Percentiles rank a stretch among this genome's conserved stretches.
phyloP scores from a whole-genome alignment of 768 basidiomycete genomes.

The Trametes cingulata region DNA sequence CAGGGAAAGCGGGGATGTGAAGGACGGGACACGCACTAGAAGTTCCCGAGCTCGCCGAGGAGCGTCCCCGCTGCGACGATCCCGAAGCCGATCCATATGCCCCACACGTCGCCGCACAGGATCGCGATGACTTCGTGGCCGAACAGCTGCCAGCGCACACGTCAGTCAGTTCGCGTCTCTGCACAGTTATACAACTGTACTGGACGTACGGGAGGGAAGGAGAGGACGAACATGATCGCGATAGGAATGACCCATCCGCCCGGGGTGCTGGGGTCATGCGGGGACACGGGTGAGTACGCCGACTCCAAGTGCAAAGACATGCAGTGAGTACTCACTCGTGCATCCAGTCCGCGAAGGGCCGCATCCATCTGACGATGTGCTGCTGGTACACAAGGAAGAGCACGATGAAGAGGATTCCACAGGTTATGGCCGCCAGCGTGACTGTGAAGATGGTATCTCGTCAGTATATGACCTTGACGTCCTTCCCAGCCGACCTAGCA shows the following conservation, averaged over 20 bases:
- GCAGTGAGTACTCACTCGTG: constrained; percentile 46
- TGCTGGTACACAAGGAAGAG: constrained; percentile 44
- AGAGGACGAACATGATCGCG: constrained; percentile 42
- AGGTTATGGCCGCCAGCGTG: not conserved
- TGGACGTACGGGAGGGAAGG: constrained; percentile 36
- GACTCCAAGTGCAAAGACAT: no score
- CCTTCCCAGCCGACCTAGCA: not conserved
- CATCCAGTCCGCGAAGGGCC: constrained; percentile 63
- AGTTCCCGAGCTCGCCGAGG: constrained; percentile 83
- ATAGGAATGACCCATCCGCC: constrained; percentile 42
- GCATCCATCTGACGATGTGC: constrained; percentile 65
- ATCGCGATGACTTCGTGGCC: constrained; percentile 90
- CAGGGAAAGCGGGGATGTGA: not conserved
- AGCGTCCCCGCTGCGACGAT: constrained; percentile 83
- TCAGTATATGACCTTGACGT: not conserved
- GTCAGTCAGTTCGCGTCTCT: not conserved
- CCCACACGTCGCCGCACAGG: constrained; percentile 33
- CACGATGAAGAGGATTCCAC: constrained; percentile 35
- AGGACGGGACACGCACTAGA: constrained; percentile 54
- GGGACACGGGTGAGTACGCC: not conserved
- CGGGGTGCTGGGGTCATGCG: not conserved
- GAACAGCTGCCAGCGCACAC: constrained; percentile 53
- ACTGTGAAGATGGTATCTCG: not conserved
- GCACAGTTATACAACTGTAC: not conserved
- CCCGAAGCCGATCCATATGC: constrained; percentile 60